These are phyloP conservation scores for Canna indica DNA, from an alignment of 176 grass and related monocot genomes.

Conservation along the genomic window DNA sequence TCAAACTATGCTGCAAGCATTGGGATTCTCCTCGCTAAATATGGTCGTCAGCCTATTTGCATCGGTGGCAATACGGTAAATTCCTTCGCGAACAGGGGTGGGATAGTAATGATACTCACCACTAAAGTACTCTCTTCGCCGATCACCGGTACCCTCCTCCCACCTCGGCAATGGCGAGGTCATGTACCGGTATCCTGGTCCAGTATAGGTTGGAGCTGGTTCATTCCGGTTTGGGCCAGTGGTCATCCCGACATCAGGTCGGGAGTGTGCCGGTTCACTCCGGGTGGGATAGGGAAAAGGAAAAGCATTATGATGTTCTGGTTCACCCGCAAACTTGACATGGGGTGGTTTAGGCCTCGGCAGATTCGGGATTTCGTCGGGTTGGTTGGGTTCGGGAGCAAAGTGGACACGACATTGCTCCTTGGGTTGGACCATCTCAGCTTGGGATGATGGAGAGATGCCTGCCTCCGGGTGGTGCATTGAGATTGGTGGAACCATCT, in stretches of 20 bases:
- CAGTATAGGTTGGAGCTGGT: slow-evolving; percentile 8
- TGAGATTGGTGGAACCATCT: slow-evolving; percentile 8
- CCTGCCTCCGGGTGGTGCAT: slow-evolving; percentile 3
- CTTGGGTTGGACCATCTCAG: slow-evolving; percentile 27
- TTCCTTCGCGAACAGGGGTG: slow-evolving; percentile 85
- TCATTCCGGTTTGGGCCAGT: slow-evolving; percentile 5
- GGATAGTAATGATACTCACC: slow-evolving; percentile 85
- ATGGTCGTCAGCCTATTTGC: slow-evolving; percentile 82
- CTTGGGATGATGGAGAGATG: not conserved
- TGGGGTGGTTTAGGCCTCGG: not conserved
- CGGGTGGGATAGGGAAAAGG: slow-evolving; percentile 2
- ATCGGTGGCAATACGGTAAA: slow-evolving; percentile 91
- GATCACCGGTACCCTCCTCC: slow-evolving; percentile 42
- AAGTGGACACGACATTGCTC: slow-evolving; percentile 33
- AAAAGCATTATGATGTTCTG: not conserved
- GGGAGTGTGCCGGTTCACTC: not conserved
- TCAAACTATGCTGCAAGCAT: slow-evolving; percentile 81
- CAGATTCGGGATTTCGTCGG: not conserved
- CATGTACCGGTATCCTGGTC: slow-evolving; percentile 40
- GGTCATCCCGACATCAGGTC: not conserved
- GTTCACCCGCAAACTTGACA: not conserved
- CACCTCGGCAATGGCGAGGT: slow-evolving; percentile 74
- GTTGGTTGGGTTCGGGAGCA: slow-evolving; percentile 12
- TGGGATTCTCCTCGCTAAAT: slow-evolving; percentile 99
- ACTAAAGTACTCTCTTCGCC: slow-evolving; percentile 73